Base-by-base conservation (phyloP, 2,329 filamentous ascomycete species). In the Calonectria fujianensis region DNA sequence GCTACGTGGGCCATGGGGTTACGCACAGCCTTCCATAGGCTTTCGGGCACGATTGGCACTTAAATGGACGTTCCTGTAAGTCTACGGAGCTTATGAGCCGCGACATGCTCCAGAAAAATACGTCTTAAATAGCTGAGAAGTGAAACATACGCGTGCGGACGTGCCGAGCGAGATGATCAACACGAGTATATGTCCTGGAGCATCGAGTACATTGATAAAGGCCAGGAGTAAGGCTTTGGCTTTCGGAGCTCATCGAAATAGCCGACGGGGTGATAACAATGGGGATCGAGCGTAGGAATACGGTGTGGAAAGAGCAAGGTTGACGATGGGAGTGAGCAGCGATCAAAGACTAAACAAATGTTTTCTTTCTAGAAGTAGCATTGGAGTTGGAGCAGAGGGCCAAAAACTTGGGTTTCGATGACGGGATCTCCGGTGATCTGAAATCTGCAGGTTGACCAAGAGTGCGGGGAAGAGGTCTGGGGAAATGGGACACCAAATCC, bases 181-280 rank as follows among this genome's bases (percentile, higher is more conserved):
- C 54, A 37, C 54, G 54, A 27, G 54, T 59, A 20, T 59, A 59
- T 24, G 54, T 37, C 11, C 27, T 59, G 31, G 32, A 35, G 54
- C 54, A 59, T 39, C 13, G 54, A 24, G 54, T 59, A 20, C 54
- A 59, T 37, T 59, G 54, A 24, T 59, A 59, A 7, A 59, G 54
- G 20, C 54, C 54, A 11, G 31, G 31, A 4, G 31, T 57, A 13
- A 4, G 54, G 27, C 54, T 14, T 14, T 24, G 18, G 20, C 6
- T 14, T 20, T 20, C 7, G 31, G 54, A 7, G 18, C 32, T 24
- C 54, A 59, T 59, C 32, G 41, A n/a, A n/a, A 48, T n/a, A 48
- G 41, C 20, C 6, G 54, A 37, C 32, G n/a, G 20, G 5, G 27
- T 32, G 27, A 31, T 2, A 18, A 10, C 24, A 6, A 24, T 8